Evolutionary conservation across 805 yeast species (phyloP), one percentile per base, ranked within the genome.

Genomic region (Candida ipomoeae): DNA sequence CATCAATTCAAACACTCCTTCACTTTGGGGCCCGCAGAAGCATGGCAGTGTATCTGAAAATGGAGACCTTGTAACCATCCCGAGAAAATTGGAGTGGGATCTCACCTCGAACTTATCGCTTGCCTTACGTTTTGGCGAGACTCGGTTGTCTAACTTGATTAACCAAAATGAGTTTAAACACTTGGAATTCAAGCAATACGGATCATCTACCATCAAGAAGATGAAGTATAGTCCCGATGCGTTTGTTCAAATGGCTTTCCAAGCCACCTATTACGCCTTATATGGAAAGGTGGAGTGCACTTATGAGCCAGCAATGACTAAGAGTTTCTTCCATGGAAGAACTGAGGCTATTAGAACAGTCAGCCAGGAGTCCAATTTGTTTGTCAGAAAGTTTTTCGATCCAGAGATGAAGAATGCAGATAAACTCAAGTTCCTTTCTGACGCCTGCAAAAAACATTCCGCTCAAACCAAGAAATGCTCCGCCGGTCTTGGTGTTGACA

Each of bases 231-330:
- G 95, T 2, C 97, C 97, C 0, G 97, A 90, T 74, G 97, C 97
- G 0, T 90, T 87, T 69, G 85, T 87, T 36, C 97, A 90, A 66
- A 89, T 90, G 92, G 85, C 90, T 21, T 89, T 89, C 74, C 97
- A 90, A 68, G 88, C 94, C 7, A 89, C 96, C 3, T 90, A 89
- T 67, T 90, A 88, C 63, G 95, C 96, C 0, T 75, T 90, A 36
- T 90, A 90, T 64, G 97, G 97, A 44, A 87, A 87, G 63, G 92
- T 89, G 37, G 97, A 89, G 67, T 87, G 95, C 56, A 89, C 96
- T 5, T 90, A 90, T 65, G 97, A 90, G 69, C 97, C 97, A 1
- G 96, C 96, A 7, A 90, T 90, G 97, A 91, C 97, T 3, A 90
- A 90, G 66, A 74, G 74, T 52, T 90, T 84, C 64, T 77, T 85